Conservation (phyloP, 1,284 basidiomycete genomes). For the Microbotryum lychnidis-dioicae region DNA sequence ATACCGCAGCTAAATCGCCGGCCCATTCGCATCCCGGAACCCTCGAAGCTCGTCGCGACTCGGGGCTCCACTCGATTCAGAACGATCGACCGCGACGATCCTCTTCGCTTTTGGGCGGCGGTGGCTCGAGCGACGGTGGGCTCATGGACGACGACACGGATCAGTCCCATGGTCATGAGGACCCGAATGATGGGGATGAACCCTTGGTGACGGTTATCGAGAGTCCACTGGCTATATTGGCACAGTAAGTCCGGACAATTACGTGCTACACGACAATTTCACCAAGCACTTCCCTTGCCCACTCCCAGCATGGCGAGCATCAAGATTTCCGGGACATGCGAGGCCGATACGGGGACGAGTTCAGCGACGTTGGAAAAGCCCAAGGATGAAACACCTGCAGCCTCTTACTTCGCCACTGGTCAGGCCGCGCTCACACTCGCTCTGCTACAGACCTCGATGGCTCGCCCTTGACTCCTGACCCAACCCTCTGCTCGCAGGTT, state of each 20-base stretch:
- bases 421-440: neutral
- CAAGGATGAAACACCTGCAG: neutral
- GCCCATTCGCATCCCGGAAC: neutral
- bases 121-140: too few species aligned
- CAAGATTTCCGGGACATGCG: constrained; percentile 9
- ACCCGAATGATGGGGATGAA: neutral
- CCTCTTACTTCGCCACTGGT: neutral
- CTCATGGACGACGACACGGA: neutral
- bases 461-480: constrained; percentile 1
- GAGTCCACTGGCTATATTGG: constrained; percentile 20
- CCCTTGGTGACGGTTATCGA: constrained; percentile 23
- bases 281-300: neutral
- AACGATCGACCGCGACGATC: too few species aligned
- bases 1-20: neutral
- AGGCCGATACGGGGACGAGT: constrained; percentile 21
- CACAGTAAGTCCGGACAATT: neutral
- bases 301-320: constrained; percentile 13
- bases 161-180: neutral
- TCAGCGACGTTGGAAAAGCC: neutral
- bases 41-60: neutral
- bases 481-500: constrained; percentile 15
- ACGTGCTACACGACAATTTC: neutral
- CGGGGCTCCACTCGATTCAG: neutral
- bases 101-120: too few species aligned
- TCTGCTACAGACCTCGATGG: neutral